Evolutionary conservation across 2,329 filamentous ascomycete species (phyloP).

Genomic region (Apiospora koreana): DNA sequence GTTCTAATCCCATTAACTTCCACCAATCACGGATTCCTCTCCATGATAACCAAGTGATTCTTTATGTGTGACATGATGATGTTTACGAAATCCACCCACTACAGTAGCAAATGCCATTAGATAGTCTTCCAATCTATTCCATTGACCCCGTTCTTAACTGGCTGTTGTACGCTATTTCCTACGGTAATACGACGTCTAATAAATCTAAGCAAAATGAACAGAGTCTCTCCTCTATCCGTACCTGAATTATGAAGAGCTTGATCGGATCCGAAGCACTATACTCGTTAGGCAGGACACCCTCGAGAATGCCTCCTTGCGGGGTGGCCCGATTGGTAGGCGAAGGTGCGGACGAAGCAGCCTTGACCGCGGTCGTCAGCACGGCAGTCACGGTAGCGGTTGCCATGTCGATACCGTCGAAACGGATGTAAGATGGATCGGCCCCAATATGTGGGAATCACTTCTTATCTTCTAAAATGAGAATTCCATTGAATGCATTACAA

Average conservation of each 20-base stretch:
- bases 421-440: not conserved
- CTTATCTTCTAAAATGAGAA: not conserved
- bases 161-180: not conserved
- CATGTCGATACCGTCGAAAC: not conserved
- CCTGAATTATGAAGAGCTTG: slow-evolving; percentile 75
- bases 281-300: slow-evolving; percentile 66
- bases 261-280: slow-evolving; percentile 74
- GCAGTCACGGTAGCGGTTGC: slow-evolving; percentile 22
- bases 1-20: not conserved
- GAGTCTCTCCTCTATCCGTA: slow-evolving; percentile 19
- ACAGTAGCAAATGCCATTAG: not conserved
- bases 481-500: not conserved
- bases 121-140: not conserved
- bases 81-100: not conserved
- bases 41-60: not conserved
- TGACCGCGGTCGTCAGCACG: slow-evolving; percentile 24
- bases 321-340: slow-evolving; percentile 31
- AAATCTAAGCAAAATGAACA: not conserved
- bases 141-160: not conserved
- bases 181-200: not conserved
- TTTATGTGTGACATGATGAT: not conserved
- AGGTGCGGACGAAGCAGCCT: slow-evolving; percentile 29
- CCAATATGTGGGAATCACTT: not conserved
- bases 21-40: not conserved
- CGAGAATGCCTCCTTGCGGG: slow-evolving; percentile 64